A percentile compares a stretch with the other conserved stretches of the same genome.
Conservation (phyloP, 192 early-diverging fungal genomes). For the Coemansia guatemalensis region DNA sequence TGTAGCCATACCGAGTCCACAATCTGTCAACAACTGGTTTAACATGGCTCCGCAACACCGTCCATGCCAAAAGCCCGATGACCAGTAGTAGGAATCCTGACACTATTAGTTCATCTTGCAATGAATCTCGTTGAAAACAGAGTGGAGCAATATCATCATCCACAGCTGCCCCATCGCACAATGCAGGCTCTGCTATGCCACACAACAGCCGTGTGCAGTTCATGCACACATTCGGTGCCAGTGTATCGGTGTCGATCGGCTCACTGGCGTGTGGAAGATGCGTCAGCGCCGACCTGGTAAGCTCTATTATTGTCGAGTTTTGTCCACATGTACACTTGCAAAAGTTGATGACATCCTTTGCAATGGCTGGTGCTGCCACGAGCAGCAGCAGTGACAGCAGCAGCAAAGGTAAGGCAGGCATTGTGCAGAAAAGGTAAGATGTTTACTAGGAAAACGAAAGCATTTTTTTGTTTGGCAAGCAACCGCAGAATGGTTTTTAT, state of each 20-base stretch:
- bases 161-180: conserved; percentile 53
- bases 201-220: conserved; percentile 52
- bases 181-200: conserved; percentile 41
- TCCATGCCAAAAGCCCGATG: conserved; percentile 41
- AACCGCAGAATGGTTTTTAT: neutral
- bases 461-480: neutral
- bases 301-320: conserved; percentile 50
- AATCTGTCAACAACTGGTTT: conserved; percentile 32
- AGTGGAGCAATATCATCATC: conserved; percentile 53
- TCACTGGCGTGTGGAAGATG: conserved; percentile 47
- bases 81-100: conserved; percentile 45
- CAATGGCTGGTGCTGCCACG: conserved; percentile 2
- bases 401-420: neutral
- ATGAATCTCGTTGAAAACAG: conserved; percentile 53
- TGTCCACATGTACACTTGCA: conserved; percentile 55
- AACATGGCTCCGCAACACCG: conserved; percentile 31
- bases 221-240: conserved; percentile 54
- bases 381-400: conserved; percentile 1
- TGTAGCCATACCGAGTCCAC: conserved; percentile 37
- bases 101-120: conserved; percentile 53
- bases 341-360: conserved; percentile 39
- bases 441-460: neutral
- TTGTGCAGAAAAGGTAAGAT: neutral
- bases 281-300: conserved; percentile 44
- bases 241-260: conserved; percentile 48